A percentile compares a stretch with the other conserved stretches of the same genome.
Conservation (phyloP, 75 land plant genomes). For the Cryptomeria japonica region DNA sequence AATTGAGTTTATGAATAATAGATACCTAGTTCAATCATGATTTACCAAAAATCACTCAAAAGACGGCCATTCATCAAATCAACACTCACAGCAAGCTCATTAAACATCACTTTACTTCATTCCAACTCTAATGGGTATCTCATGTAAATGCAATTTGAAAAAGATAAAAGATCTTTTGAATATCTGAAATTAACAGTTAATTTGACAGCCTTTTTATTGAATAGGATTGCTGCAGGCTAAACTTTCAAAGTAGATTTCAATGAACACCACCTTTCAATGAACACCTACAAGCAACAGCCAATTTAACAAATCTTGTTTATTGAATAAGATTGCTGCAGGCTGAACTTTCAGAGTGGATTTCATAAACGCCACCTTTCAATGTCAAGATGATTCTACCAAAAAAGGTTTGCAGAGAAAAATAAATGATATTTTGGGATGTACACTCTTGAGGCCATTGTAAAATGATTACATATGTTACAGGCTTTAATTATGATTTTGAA, state of each 20-base stretch:
- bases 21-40: no score
- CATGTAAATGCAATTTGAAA: no score
- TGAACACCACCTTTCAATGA: neutral
- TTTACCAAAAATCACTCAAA: no score
- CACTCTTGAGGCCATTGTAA: neutral
- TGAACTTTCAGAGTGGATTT: neutral
- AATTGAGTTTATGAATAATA: no score
- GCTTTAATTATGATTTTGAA: neutral
- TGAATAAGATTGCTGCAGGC: neutral
- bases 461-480: constrained; percentile 3
- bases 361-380: neutral
- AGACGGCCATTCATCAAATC: no score
- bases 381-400: neutral
- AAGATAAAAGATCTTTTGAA: no score
- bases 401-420: neutral
- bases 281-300: neutral
- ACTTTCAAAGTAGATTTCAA: neutral
- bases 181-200: no score
- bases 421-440: neutral
- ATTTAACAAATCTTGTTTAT: neutral
- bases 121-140: neutral
- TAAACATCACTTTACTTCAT: neutral
- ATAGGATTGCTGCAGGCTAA: no score
- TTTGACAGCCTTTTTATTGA: no score
- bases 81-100: neutral